These are phyloP conservation scores for Tetrahymena elliotti DNA, from an alignment of 73 alveolate species.

Conservation along the genomic window DNA sequence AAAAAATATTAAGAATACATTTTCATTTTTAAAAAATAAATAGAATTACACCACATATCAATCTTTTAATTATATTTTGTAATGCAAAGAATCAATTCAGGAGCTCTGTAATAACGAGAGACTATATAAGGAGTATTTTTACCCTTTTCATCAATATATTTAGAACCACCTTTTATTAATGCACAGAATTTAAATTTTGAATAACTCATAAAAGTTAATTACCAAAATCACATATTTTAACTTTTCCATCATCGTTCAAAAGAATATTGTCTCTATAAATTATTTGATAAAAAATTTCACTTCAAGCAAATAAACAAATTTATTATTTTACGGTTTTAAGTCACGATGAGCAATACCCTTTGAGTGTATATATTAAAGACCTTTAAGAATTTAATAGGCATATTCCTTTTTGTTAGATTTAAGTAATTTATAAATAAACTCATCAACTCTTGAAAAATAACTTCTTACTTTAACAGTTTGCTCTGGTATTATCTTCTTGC, in stretches of 20 bases:
- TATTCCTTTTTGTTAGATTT: not conserved
- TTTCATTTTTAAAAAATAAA: not conserved
- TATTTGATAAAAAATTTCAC: not conserved
- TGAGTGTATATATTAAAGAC: slow-evolving; percentile 17
- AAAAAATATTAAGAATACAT: not conserved
- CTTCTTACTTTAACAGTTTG: not conserved
- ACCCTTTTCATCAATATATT: slow-evolving; percentile 3
- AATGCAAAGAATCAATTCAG: slow-evolving; percentile 57
- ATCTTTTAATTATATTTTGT: slow-evolving; percentile 46
- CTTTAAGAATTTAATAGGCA: slow-evolving; percentile 22
- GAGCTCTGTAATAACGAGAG: slow-evolving; percentile 62
- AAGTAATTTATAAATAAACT: not conserved
- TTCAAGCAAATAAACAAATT: not conserved
- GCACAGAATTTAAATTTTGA: not conserved
- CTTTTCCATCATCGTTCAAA: slow-evolving; percentile 9
- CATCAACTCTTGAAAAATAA: not conserved
- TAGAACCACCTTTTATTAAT: slow-evolving; percentile 7
- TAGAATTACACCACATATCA: slow-evolving; percentile 46
- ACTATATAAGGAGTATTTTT: slow-evolving; percentile 52
- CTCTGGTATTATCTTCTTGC: slow-evolving; percentile 28
- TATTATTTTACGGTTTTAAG: slow-evolving; percentile 22
- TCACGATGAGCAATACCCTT: slow-evolving; percentile 39
- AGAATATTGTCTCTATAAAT: slow-evolving; percentile 13
- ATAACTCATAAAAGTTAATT: not conserved
- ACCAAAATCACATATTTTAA: slow-evolving; percentile 43